Percentiles rank a stretch among this genome's conserved stretches.
Conservation (phyloP, 2,329 filamentous ascomycete genomes). For the Plenodomus lindquistii region DNA sequence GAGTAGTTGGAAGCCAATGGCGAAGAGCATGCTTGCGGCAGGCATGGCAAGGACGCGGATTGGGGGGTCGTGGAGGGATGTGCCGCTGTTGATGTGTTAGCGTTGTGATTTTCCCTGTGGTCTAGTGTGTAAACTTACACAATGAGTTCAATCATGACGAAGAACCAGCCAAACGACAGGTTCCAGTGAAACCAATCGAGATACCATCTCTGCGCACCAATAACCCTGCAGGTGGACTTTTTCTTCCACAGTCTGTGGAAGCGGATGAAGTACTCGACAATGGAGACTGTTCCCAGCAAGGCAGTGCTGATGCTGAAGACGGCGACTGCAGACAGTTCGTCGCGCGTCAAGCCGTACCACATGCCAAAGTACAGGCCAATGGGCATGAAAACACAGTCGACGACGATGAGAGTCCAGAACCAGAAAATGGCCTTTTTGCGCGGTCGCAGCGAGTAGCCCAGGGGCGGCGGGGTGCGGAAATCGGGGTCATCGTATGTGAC, state of each 20-base stretch:
- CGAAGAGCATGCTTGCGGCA: constrained; percentile 55
- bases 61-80: constrained; percentile 51
- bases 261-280: constrained; percentile 58
- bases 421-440: constrained; percentile 60
- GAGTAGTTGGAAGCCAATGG: constrained; percentile 56
- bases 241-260: constrained; percentile 56
- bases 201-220: constrained; percentile 50
- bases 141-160: constrained; percentile 61
- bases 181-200: constrained; percentile 64
- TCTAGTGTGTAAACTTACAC: constrained; percentile 41
- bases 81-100: constrained; percentile 42
- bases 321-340: constrained; percentile 53
- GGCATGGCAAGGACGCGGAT: constrained; percentile 60
- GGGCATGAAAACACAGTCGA: constrained; percentile 63
- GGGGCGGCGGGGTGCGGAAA: constrained; percentile 52
- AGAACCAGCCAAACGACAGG: constrained; percentile 57
- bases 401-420: constrained; percentile 63
- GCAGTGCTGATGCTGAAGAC: constrained; percentile 61
- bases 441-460: constrained; percentile 60
- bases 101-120: neutral
- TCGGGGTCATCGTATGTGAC: constrained; percentile 46
- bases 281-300: constrained; percentile 56
- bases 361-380: constrained; percentile 64
- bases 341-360: constrained; percentile 58
- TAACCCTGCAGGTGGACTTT: constrained; percentile 57